phyloP scores from a whole-genome alignment of 768 basidiomycete species.

The Auriscalpium microsporum region DNA sequence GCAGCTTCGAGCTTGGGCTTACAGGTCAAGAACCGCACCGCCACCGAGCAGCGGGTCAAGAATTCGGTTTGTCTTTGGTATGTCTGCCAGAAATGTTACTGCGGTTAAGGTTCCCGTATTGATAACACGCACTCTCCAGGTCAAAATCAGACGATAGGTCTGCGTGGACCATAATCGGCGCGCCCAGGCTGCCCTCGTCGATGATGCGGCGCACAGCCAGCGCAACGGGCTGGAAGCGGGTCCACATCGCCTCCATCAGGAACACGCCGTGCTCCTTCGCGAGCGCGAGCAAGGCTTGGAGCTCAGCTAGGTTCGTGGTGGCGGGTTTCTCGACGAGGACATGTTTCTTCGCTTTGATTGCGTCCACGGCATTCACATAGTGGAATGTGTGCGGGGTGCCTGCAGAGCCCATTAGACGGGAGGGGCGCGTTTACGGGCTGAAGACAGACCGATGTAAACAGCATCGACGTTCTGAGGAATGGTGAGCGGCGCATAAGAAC shows the following conservation, averaged over 20 bases:
- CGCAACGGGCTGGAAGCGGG: slow-evolving; percentile 67
- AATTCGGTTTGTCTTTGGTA: slow-evolving; percentile 65
- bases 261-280: slow-evolving; percentile 77
- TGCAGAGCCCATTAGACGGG: slow-evolving; percentile 15
- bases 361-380: slow-evolving; percentile 67
- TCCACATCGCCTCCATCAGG: slow-evolving; percentile 92
- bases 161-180: slow-evolving; percentile 59
- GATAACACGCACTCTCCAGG: slow-evolving; percentile 44
- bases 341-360: slow-evolving; percentile 73
- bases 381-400: slow-evolving; percentile 84
- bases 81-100: slow-evolving; percentile 31
- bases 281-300: slow-evolving; percentile 60
- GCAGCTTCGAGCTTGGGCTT: slow-evolving; percentile 19
- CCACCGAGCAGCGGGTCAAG: slow-evolving; percentile 75
- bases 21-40: slow-evolving; percentile 81
- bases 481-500: not conserved
- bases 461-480: slow-evolving; percentile 51
- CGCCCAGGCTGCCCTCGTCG: slow-evolving; percentile 56
- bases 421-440: not conserved
- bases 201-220: slow-evolving; percentile 56
- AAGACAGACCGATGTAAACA: slow-evolving; percentile 56
- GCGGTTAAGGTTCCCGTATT: not conserved
- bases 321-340: slow-evolving; percentile 88
- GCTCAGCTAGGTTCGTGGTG: slow-evolving; percentile 68
- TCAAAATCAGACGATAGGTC: slow-evolving; percentile 69